phyloP scores from a whole-genome alignment of 495 filamentous ascomycete genomes.

The Aspergillus biplanus region DNA sequence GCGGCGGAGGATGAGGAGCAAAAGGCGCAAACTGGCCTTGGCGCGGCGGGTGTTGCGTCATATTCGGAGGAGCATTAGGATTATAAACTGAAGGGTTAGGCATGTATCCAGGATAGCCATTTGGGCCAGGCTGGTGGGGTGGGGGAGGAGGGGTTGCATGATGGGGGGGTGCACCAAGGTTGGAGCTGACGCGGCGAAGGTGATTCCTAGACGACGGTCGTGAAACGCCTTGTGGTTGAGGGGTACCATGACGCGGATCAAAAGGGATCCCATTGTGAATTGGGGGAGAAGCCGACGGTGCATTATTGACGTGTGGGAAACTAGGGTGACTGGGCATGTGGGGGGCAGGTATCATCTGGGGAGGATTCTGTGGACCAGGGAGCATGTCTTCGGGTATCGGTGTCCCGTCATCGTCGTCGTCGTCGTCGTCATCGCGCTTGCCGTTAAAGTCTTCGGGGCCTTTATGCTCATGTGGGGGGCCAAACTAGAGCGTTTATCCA shows the following conservation, averaged over 20 bases:
- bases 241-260: constrained; percentile 74
- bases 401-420: constrained; percentile 72
- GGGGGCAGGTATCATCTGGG: constrained; percentile 62
- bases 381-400: constrained; percentile 66
- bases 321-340: constrained; percentile 75
- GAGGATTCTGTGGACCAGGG: constrained; percentile 50
- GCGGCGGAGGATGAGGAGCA: constrained; percentile 42
- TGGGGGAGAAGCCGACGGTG: constrained; percentile 87
- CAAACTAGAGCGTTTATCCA: constrained; percentile 63
- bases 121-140: constrained; percentile 60
- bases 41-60: constrained; percentile 45
- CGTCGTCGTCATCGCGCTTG: constrained; percentile 81
- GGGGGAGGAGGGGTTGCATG: constrained; percentile 61
- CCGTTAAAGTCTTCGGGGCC: constrained; percentile 90
- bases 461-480: constrained; percentile 92
- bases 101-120: constrained; percentile 78
- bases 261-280: constrained; percentile 79
- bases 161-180: constrained; percentile 68
- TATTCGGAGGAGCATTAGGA: constrained; percentile 58
- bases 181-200: constrained; percentile 72
- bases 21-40: constrained; percentile 54
- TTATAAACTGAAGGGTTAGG: constrained; percentile 85
- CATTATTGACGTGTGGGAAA: constrained; percentile 81
- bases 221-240: constrained; percentile 75
- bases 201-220: constrained; percentile 84